phyloP scores from a whole-genome alignment of 2,329 filamentous ascomycete species.

The Fonsecaea multimorphosa region DNA sequence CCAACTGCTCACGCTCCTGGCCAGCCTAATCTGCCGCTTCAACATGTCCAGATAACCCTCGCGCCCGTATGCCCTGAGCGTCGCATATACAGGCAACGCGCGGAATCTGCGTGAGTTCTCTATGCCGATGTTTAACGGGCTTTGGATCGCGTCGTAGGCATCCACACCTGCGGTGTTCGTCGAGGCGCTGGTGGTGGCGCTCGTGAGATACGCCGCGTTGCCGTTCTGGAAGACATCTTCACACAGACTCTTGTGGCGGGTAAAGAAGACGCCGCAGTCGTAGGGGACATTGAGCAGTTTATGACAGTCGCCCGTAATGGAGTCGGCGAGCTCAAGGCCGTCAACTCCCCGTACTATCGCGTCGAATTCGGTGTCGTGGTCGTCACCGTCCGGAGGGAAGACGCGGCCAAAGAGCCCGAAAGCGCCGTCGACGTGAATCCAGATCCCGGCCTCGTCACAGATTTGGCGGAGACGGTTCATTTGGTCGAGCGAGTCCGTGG shows the following conservation, averaged over 20 bases:
- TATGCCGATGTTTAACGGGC: conserved; percentile 82
- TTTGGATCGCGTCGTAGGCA: conserved; percentile 62
- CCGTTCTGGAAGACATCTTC: conserved; percentile 77
- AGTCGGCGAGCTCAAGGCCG: conserved; percentile 82
- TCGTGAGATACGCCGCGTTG: conserved; percentile 73
- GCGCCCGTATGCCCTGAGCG: conserved; percentile 74
- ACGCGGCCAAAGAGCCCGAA: conserved; percentile 82
- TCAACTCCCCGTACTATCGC: conserved; percentile 58
- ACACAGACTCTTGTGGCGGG: conserved; percentile 64
- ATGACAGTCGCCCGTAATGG: conserved; percentile 84
- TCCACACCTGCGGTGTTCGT: conserved; percentile 42
- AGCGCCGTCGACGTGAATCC: conserved; percentile 90
- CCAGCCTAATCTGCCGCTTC: conserved; percentile 72
- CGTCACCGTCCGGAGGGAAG: conserved; percentile 57
- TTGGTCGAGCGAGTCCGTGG: conserved; percentile 61
- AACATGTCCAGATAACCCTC: conserved; percentile 73
- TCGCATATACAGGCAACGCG: conserved; percentile 86
- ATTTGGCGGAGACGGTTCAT: conserved; percentile 68
- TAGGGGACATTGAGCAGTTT: conserved; percentile 96
- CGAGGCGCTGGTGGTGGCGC: not conserved
- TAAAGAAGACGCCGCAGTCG: conserved; percentile 89
- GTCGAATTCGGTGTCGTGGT: conserved; percentile 63
- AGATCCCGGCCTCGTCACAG: conserved; percentile 75
- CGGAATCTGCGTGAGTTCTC: conserved; percentile 93
- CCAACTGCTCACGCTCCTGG: conserved; percentile 69